Conservation (phyloP, 257 asterid species). For the Prunella vulgaris region DNA sequence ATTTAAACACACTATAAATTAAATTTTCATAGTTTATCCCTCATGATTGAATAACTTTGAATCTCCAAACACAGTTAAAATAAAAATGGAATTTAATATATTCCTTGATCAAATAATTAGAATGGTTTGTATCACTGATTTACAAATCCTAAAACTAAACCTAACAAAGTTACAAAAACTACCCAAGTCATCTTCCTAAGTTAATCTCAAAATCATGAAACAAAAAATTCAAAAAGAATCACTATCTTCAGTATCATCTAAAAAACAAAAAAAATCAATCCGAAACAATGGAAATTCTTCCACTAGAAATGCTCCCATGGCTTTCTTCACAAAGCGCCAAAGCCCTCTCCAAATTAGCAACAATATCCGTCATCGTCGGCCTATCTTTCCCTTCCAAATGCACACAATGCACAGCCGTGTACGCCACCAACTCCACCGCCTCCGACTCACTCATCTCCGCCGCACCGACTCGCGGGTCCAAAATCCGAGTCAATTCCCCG, state of each 20-base stretch:
- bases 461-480: slow-evolving; percentile 62
- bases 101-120: slow-evolving; percentile 3
- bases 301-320: slow-evolving; percentile 78
- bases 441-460: slow-evolving; percentile 55
- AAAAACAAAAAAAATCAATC: slow-evolving; percentile 31
- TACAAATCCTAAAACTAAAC: slow-evolving; percentile 27
- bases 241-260: neutral
- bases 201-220: neutral
- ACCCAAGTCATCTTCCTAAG: slow-evolving; percentile 4
- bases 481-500: slow-evolving; percentile 52
- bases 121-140: slow-evolving; percentile 19
- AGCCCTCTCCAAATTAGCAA: slow-evolving; percentile 84
- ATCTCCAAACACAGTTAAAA: neutral
- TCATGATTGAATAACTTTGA: too few species aligned
- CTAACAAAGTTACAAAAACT: slow-evolving; percentile 12
- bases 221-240: slow-evolving; percentile 6
- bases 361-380: slow-evolving; percentile 77
- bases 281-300: slow-evolving; percentile 57
- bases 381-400: slow-evolving; percentile 84
- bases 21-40: too few species aligned
- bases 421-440: slow-evolving; percentile 82
- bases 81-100: too few species aligned
- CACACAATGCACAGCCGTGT: slow-evolving; percentile 88
- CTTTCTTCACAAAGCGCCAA: slow-evolving; percentile 61
- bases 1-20: too few species aligned